A percentile compares a stretch with the other conserved stretches of the same genome.
Evolutionary conservation across 2,329 filamentous ascomycete species (phyloP).

Genomic region (Stromatinia cepivora): DNA sequence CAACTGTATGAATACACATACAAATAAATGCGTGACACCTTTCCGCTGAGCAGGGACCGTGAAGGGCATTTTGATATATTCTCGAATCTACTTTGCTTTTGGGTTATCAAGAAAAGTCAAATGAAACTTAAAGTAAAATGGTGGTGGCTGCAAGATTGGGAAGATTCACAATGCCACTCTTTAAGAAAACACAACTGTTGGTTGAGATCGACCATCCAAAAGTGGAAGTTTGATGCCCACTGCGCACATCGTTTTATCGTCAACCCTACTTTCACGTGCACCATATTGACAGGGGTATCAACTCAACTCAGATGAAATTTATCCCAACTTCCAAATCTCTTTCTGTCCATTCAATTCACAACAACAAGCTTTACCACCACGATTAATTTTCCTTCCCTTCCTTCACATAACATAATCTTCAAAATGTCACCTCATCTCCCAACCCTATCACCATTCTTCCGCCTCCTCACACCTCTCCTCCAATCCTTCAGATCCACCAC

Average conservation of each 20-base stretch:
- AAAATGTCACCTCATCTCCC: slow-evolving; percentile 28
- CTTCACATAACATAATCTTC: slow-evolving; percentile 4
- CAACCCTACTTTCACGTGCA: neutral
- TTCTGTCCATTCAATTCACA: neutral
- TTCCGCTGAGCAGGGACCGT: slow-evolving; percentile 15
- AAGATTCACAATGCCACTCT: neutral
- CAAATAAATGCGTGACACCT: slow-evolving; percentile 29
- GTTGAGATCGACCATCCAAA: neutral
- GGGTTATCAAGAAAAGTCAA: neutral
- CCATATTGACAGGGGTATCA: neutral
- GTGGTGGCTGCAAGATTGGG: neutral
- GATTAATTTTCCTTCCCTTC: too few relatives aligned
- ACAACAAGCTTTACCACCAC: slow-evolving; percentile 12
- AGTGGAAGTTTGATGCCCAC: neutral
- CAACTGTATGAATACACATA: slow-evolving; percentile 21
- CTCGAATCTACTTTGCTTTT: neutral
- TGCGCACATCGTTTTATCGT: neutral
- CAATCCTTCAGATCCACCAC: slow-evolving; percentile 29
- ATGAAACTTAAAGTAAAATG: neutral
- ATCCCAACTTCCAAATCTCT: neutral
- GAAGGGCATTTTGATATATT: neutral
- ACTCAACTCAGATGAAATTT: slow-evolving; percentile 13
- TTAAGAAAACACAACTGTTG: neutral
- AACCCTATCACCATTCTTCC: slow-evolving; percentile 31
- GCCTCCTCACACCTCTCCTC: slow-evolving; percentile 36